Evolutionary conservation across 345 rosid genomes (phyloP).

Genomic region (Salix dunnii): DNA sequence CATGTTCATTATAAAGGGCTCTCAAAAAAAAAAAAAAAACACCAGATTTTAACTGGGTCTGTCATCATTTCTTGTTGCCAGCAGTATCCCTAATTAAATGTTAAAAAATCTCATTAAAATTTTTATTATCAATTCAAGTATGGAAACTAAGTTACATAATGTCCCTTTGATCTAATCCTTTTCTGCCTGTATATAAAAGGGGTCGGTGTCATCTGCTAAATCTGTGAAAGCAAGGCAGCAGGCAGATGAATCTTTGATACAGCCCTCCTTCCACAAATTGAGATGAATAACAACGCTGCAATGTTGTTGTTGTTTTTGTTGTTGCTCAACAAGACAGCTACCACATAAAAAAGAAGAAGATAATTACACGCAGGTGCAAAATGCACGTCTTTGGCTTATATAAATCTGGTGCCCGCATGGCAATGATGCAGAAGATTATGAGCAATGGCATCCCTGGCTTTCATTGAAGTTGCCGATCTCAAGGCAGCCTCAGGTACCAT

Average conservation of each 20-base stretch:
- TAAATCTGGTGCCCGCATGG: slow-evolving; percentile 64
- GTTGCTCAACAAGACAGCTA: neutral
- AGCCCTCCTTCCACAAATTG: slow-evolving; percentile 20
- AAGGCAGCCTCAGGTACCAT: slow-evolving; percentile 54
- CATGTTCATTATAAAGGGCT: no score
- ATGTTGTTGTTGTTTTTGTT: neutral
- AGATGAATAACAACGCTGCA: neutral
- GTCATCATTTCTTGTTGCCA: no score
- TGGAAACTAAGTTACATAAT: slow-evolving; percentile 14
- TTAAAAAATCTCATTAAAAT: neutral
- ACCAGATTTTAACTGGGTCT: no score
- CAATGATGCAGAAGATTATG: slow-evolving; percentile 74
- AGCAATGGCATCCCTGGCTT: slow-evolving; percentile 70
- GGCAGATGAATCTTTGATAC: slow-evolving; percentile 7
- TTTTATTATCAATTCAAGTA: slow-evolving; percentile 13
- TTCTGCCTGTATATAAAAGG: slow-evolving; percentile 6
- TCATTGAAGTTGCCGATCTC: slow-evolving; percentile 49
- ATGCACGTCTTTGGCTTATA: slow-evolving; percentile 22
- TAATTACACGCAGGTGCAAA: slow-evolving; percentile 14
- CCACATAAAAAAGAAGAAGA: slow-evolving; percentile 20
- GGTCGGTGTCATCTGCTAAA: slow-evolving; percentile 1
- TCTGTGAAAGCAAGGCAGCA: slow-evolving; percentile 1
- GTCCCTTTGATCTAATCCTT: slow-evolving; percentile 9
- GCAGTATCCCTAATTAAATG: no score
- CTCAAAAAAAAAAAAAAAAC: no score